A percentile compares a stretch with the other conserved stretches of the same genome.
Conservation (phyloP, 2,329 filamentous ascomycete genomes). For the Cladophialophora yegresii region DNA sequence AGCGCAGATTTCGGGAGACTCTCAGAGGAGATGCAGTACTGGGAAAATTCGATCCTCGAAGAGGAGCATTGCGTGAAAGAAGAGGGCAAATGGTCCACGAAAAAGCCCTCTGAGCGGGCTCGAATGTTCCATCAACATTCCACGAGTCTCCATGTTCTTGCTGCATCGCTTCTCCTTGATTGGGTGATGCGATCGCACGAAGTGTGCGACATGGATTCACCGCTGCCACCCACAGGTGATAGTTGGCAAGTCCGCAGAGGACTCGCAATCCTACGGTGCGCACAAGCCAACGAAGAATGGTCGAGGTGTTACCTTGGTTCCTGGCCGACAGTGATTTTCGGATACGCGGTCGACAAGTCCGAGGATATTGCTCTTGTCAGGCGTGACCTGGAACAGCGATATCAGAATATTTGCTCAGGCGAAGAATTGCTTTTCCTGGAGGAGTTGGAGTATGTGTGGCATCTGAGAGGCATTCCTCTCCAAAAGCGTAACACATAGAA, state of each 20-base stretch:
- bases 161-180: conserved; percentile 24
- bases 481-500: neutral
- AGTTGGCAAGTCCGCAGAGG: conserved; percentile 27
- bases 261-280: conserved; percentile 25
- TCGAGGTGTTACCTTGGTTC: conserved; percentile 29
- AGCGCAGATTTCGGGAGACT: conserved; percentile 4
- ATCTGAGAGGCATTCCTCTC: conserved; percentile 12
- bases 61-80: conserved; percentile 20
- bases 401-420: conserved; percentile 15
- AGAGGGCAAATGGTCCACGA: neutral
- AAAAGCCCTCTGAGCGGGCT: conserved; percentile 8
- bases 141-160: conserved; percentile 27
- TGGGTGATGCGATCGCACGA: conserved; percentile 22
- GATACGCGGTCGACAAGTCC: conserved; percentile 25
- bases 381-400: conserved; percentile 19
- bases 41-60: conserved; percentile 22
- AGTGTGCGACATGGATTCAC: neutral
- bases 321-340: conserved; percentile 28
- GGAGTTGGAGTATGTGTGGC: conserved; percentile 28
- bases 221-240: conserved; percentile 17
- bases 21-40: conserved; percentile 14
- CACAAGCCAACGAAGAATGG: conserved; percentile 24
- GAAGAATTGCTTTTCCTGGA: conserved; percentile 23
- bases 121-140: conserved; percentile 24
- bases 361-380: conserved; percentile 23